Percentiles rank a stretch among this genome's conserved stretches.
These are phyloP conservation scores for Rehmannia glutinosa DNA, from an alignment of 257 asterid species.

Conservation along the genomic window DNA sequence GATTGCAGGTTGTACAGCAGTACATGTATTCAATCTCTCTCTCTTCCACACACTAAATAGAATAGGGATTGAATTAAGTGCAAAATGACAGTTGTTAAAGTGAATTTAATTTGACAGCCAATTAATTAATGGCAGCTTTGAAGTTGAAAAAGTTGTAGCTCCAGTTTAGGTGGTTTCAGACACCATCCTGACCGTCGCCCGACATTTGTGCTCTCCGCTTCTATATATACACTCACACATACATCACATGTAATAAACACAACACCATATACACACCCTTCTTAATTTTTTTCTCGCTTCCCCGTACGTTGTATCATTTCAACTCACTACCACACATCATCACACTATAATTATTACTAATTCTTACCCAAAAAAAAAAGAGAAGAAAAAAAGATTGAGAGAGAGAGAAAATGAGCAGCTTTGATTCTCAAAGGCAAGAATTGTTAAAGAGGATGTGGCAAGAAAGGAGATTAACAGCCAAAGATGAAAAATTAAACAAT, in stretches of 20 bases:
- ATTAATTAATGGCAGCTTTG: slow-evolving; percentile 39
- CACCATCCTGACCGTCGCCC: no score
- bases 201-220: background rate
- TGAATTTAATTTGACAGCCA: slow-evolving; percentile 13
- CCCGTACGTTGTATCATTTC: no score
- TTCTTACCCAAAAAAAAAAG: background rate
- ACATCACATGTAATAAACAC: background rate
- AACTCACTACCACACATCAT: no score
- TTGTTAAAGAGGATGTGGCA: slow-evolving; percentile 39
- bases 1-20: no score
- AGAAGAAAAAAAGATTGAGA: background rate
- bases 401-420: slow-evolving; percentile 50
- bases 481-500: background rate
- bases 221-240: background rate
- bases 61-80: slow-evolving; percentile 6
- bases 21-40: no score
- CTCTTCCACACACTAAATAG: background rate
- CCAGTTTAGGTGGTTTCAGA: background rate
- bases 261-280: background rate
- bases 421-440: slow-evolving; percentile 42
- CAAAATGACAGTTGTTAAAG: slow-evolving; percentile 23
- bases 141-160: slow-evolving; percentile 20
- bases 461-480: slow-evolving; percentile 22
- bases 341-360: no score
- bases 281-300: no score